Percentiles rank a stretch among this genome's conserved stretches.
Conservation (phyloP, 2,329 filamentous ascomycete species). For the Pestalotiopsis sp. region DNA sequence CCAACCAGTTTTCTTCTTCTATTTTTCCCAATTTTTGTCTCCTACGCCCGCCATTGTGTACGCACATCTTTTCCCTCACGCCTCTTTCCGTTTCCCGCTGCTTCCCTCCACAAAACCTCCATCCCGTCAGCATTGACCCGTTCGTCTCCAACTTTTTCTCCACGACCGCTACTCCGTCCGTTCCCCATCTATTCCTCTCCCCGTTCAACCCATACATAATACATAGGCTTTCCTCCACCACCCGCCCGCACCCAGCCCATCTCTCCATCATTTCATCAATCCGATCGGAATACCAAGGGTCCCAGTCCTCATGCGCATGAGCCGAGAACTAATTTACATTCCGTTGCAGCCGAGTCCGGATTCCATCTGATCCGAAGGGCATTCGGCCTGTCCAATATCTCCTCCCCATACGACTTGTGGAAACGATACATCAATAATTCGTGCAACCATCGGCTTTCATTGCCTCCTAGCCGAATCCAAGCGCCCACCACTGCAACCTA, state of each 20-base stretch:
- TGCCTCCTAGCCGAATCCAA: constrained; percentile 5
- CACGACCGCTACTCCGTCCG: constrained; percentile 4
- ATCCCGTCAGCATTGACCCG: background rate
- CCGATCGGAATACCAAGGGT: background rate
- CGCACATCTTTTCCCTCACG: background rate
- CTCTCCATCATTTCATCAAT: background rate
- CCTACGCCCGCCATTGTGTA: background rate
- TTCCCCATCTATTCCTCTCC: background rate
- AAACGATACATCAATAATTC: constrained; percentile 11
- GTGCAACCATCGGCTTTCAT: constrained; percentile 11
- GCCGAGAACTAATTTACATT: background rate
- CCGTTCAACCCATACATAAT: background rate
- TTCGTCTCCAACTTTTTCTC: constrained; percentile 14
- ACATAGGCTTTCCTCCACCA: constrained; percentile 4
- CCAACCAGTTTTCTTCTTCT: background rate
- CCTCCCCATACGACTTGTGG: background rate
- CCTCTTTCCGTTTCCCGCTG: background rate
- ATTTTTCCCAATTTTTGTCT: background rate
- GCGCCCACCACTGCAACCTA: constrained; percentile 3
- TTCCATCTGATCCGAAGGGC: background rate
- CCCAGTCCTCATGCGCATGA: background rate
- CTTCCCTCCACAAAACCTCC: background rate
- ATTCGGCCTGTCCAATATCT: background rate
- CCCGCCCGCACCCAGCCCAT: background rate
- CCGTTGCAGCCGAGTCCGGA: background rate